These are phyloP conservation scores for Debaryomyces coudertii DNA, from an alignment of 1,139 yeast species.

Conservation along the genomic window DNA sequence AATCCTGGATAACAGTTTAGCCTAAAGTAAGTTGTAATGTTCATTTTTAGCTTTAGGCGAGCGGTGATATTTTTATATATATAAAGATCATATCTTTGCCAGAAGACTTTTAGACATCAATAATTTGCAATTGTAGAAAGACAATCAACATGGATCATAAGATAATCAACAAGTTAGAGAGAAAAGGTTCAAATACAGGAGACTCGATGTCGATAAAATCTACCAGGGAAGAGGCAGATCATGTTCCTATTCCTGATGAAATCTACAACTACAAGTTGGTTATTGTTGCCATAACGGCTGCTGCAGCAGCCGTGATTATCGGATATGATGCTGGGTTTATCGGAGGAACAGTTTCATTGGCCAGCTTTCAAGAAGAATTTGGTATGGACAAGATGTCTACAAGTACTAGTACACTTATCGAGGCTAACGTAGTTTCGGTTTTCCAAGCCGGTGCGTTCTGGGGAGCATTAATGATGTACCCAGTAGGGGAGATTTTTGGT, in stretches of 20 bases:
- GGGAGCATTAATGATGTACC: constrained; percentile 33
- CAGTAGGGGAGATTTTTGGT: constrained; percentile 31
- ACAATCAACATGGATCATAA: not conserved
- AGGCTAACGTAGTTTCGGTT: constrained; percentile 36
- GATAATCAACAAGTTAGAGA: constrained; percentile 8
- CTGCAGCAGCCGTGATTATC: constrained; percentile 36
- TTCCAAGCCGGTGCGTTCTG: constrained; percentile 42
- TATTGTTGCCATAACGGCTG: constrained; percentile 29
- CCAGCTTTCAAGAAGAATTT: constrained; percentile 31
- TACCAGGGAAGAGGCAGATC: constrained; percentile 13
- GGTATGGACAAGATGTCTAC: constrained; percentile 25
- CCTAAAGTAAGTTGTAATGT: not conserved
- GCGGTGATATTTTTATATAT: not conserved
- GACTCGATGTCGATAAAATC: constrained; percentile 19
- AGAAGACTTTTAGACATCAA: not conserved
- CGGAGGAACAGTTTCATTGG: constrained; percentile 37
- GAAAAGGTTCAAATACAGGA: constrained; percentile 13
- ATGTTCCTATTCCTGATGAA: constrained; percentile 23
- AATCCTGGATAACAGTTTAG: not conserved
- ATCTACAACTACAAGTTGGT: constrained; percentile 26
- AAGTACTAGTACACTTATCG: constrained; percentile 17
- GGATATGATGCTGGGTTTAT: constrained; percentile 42
- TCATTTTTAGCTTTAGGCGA: not conserved
- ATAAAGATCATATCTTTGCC: not conserved
- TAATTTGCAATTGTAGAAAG: not conserved